phyloP scores from a whole-genome alignment of 768 basidiomycete species.

The Amanita fuliginea region DNA sequence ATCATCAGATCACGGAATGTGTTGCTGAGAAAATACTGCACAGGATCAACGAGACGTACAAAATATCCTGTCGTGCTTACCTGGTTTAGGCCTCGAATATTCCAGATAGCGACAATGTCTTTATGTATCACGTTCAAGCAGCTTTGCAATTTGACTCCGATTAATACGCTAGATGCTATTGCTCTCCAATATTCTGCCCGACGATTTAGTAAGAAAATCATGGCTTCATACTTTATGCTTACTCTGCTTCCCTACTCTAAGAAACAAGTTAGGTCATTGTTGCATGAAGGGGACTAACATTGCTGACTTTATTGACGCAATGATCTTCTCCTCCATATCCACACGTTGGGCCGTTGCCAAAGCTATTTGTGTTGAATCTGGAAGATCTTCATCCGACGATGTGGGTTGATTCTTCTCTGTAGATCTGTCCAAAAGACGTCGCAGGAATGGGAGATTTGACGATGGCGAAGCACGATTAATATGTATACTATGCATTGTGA shows the following conservation, averaged over 20 bases:
- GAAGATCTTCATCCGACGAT: neutral
- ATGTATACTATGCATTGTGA: neutral
- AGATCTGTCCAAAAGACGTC: neutral
- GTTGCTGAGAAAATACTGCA: neutral
- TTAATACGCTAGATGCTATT: neutral
- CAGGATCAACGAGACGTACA: neutral
- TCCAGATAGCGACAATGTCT: constrained; percentile 2
- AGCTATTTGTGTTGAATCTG: neutral
- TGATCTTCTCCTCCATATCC: neutral
- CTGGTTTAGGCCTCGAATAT: neutral
- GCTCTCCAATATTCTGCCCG: neutral
- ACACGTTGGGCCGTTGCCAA: constrained; percentile 1
- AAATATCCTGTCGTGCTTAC: neutral
- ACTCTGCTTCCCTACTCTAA: constrained; percentile 2
- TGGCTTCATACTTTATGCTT: too few species aligned
- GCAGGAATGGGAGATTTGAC: neutral
- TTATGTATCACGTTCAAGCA: constrained; percentile 1
- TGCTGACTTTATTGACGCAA: neutral
- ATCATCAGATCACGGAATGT: neutral
- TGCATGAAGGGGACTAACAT: neutral
- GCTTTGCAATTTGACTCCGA: neutral
- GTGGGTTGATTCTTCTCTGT: neutral
- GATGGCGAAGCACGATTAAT: too few species aligned
- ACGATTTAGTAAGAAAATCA: neutral
- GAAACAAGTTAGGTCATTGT: neutral